Percentiles rank a stretch among this genome's conserved stretches.
phyloP scores from a whole-genome alignment of 2,329 filamentous ascomycete genomes.

The Colletotrichum gigasporum region DNA sequence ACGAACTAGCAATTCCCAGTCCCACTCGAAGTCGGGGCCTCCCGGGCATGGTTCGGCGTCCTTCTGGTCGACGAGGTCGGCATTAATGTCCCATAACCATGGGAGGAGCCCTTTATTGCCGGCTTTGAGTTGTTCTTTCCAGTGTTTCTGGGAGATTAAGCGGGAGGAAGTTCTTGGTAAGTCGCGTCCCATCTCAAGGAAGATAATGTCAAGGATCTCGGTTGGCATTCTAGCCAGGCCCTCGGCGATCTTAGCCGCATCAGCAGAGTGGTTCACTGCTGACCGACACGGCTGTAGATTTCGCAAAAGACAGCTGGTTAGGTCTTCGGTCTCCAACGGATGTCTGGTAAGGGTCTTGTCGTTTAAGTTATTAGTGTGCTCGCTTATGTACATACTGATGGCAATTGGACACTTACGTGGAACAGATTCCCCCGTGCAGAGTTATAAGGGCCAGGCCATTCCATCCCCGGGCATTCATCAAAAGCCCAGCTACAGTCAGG shows the following conservation, averaged over 20 bases:
- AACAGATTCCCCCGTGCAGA: not conserved
- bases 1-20: not conserved
- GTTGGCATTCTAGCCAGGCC: not conserved
- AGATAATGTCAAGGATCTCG: not conserved
- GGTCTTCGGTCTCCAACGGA: not conserved
- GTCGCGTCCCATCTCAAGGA: not conserved
- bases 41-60: not conserved
- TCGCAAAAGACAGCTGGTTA: not conserved
- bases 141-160: not conserved
- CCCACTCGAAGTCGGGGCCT: not conserved
- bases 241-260: not conserved
- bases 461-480: not conserved
- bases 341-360: not conserved
- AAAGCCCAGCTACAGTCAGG: not conserved
- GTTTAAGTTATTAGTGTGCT: not conserved
- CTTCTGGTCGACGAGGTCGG: not conserved
- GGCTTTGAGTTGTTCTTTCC: not conserved
- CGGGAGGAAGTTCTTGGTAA: not conserved
- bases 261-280: rapidly evolving
- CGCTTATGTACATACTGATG: not conserved
- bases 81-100: not conserved
- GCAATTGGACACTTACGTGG: not conserved
- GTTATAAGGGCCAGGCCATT: not conserved
- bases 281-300: not conserved
- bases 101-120: not conserved